These are phyloP conservation scores for Pichia ethanolica DNA, from an alignment of 805 yeast species.

Conservation along the genomic window DNA sequence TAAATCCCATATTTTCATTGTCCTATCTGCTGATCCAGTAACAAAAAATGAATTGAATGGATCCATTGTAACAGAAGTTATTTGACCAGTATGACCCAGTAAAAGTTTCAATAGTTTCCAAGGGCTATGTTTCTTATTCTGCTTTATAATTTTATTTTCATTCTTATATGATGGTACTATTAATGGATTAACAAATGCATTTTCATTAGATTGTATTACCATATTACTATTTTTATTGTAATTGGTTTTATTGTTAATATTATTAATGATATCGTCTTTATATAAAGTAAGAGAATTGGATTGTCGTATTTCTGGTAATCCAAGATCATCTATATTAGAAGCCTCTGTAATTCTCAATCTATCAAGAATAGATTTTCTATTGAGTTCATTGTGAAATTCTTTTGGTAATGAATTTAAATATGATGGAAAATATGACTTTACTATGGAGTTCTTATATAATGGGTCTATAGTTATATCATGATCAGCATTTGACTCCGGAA, in stretches of 20 bases:
- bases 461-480: background rate
- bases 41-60: conserved; percentile 89
- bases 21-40: conserved; percentile 83
- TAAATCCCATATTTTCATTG: conserved; percentile 88
- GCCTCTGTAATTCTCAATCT: conserved; percentile 10
- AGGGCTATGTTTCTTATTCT: conserved; percentile 31
- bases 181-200: conserved; percentile 19
- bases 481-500: conserved; percentile 7
- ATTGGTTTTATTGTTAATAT: background rate
- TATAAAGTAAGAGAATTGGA: conserved; percentile 13
- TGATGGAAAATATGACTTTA: conserved; percentile 7
- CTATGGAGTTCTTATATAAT: conserved; percentile 10
- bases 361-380: conserved; percentile 16
- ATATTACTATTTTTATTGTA: background rate
- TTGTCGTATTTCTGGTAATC: conserved; percentile 5
- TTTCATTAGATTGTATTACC: conserved; percentile 9
- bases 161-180: conserved; percentile 16
- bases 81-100: conserved; percentile 92
- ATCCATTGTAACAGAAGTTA: conserved; percentile 72
- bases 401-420: conserved; percentile 11
- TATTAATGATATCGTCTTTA: background rate
- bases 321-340: conserved; percentile 9
- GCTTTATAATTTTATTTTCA: conserved; percentile 30
- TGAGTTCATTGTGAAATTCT: conserved; percentile 8
- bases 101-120: conserved; percentile 73